Evolutionary conservation across 345 rosid species (phyloP), one percentile per base, ranked within the genome.

Genomic region (Raphanus raphanistrum): DNA sequence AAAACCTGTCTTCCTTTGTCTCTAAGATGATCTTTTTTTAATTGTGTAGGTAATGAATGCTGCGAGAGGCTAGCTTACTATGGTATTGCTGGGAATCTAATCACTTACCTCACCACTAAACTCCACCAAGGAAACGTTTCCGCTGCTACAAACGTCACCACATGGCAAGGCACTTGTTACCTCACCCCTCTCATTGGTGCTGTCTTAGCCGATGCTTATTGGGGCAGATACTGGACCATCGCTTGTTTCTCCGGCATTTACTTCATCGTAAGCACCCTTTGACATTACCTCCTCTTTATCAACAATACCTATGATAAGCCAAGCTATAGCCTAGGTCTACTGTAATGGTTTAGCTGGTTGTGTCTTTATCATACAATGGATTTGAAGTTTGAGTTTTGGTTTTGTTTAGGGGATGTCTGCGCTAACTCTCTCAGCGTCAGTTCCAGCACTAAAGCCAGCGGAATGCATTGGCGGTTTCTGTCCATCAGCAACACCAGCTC

Each of bases 201-300:
- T 32, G 74, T 90, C 61, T 63, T 86, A 7, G 91, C 90, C 9
- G 88, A 90, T 80, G 83, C 91, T 13, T 88, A 83, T 63, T 66
- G 86, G 79, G 96, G 88, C 59, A 76, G 93, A 84, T 90, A 84
- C 21, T 81, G 88, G 89, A 89, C 89, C 1, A 87, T 88, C 67
- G 85, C 89, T 28, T 60, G 73, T 61, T 90, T 90, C 78, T 86
- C 90, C 21, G 79, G 77, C 31, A 70, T 88, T 63, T 87, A 86
- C 72, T 84, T 87, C 73, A 13, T 27, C 21, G 89, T 87, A 85
- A 75, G 73, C 65, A 38, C 52, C 52, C 9, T 10, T 69, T 66
- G 77, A 88, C 68, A 92, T 92, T 27, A 86, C 85, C 16, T 32
- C 8, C 8, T 7, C 12, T 25, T 62, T 62, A 33, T 26, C 33